Base-by-base conservation (phyloP, 1,284 basidiomycete species). In the Rhodofomes roseus region DNA sequence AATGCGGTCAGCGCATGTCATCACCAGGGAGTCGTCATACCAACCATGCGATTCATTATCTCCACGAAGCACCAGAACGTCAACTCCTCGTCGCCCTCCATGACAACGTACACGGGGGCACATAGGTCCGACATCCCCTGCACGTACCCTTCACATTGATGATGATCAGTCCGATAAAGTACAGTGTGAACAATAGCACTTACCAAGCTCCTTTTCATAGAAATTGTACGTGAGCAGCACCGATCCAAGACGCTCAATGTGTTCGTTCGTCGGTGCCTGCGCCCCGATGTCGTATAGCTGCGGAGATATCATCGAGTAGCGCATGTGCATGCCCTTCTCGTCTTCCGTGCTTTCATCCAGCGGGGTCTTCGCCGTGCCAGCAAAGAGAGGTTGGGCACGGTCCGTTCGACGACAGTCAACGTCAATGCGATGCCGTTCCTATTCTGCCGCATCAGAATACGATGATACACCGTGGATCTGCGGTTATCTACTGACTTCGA, bases 391-490 rank as follows among this genome's bases (percentile, higher is more conserved):
- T 63, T 98, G 95, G 18, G 83, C 90, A 18, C 96, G 84, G 73
- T 99, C 97, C n/a, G 97, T 98, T 14, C 97, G 85, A 55, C 96
- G 87, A 69, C 96, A 98, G 71, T 99, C 97, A 55, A 99, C 96
- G 69, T 97, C 90, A 64, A 94, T 93, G 20, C 93, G 85, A 76
- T 95, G 93, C 39, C 90, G 85, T 73, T 96, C 92, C 81, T 87
- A 41, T 11, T 31, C 12, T 46, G 50, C 25, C 22, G 11, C 6
- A 34, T 22, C 41, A 37, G 34, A 58, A 9, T 9, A 18, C 16
- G 20, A 23, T 53, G 31, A 59, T 23, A 31, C 36, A 25, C 40
- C 22, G 6, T 54, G 50, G 22, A 46, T 48, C 20, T 34, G 60
- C 34, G 4, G 2, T 59, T 9, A 31, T 22, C 23, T n/a, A 61